phyloP scores from a whole-genome alignment of 352 stramenopile species.

The Phytophthora vignae region DNA sequence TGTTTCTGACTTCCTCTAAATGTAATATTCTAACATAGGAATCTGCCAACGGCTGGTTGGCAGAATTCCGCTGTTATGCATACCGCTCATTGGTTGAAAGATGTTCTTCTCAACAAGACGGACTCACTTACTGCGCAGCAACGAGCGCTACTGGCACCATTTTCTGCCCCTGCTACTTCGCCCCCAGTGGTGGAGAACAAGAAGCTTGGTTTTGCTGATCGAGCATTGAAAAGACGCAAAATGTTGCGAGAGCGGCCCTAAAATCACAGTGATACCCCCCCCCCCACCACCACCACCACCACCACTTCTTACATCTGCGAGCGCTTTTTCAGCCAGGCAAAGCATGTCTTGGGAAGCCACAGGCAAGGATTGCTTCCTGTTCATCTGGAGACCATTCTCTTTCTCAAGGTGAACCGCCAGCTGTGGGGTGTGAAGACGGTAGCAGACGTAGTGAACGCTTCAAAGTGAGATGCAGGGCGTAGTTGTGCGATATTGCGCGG shows the following conservation, averaged over 20 bases:
- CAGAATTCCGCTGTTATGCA: too few species aligned
- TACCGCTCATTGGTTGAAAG: too few species aligned
- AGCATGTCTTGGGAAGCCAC: neutral
- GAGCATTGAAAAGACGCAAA: neutral
- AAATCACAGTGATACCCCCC: neutral
- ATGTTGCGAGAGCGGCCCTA: neutral
- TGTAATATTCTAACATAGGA: too few species aligned
- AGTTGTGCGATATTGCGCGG: neutral
- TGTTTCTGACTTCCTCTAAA: too few species aligned
- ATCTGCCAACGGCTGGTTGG: neutral
- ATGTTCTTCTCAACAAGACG: neutral
- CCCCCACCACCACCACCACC: too few species aligned
- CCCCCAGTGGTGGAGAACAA: neutral
- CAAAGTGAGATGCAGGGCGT: neutral
- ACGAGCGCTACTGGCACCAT: neutral
- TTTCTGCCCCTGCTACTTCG: neutral
- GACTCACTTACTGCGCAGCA: neutral
- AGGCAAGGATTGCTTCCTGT: neutral
- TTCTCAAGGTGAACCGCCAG: neutral
- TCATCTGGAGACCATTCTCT: neutral
- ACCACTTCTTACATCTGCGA: neutral
- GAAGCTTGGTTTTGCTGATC: neutral
- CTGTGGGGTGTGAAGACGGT: neutral
- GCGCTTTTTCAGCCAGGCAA: neutral
- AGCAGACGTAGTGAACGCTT: neutral